Evolutionary conservation across 1,284 basidiomycete species (phyloP), one percentile per base, ranked within the genome.

Genomic region (Rhizopogon parksii): DNA sequence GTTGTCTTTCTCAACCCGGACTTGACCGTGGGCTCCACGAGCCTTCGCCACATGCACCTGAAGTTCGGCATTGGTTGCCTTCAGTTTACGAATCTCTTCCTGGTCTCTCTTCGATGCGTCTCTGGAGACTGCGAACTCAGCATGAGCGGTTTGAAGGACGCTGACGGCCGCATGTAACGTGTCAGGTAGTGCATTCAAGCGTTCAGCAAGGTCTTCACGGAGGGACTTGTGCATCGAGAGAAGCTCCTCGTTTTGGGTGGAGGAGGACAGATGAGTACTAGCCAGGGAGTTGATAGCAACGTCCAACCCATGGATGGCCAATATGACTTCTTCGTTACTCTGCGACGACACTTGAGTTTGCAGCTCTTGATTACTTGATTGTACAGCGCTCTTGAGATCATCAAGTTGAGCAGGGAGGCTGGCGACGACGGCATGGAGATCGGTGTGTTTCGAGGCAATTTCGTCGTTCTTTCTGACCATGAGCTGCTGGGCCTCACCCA

Each of bases 1-100:
- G 42, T 78, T 70, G 50, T 89, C 88, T 68, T 89, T 89, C 71
- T 91, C 88, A 17, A 85, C 85, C n/a, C 85, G 80, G 8, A 85
- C 76, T 61, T 86, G 83, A 3, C 86, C 86, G 59, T 88, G 83
- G 14, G 80, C 79, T 15, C 79, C 79, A 45, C 87, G 82, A 39
- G 87, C 85, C 67, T 86, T 88, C 4, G 78, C 77, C 7, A 90
- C 61, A 58, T 88, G 82, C 21, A 82, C 70, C 59, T 88, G 85
- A 45, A 80, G 70, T 6, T 89, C 86, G 4, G 77, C 68, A 60
- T 85, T 88, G 9, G 72, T 57, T 24, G 59, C 49, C 53, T 68
- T 68, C 32, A 79, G 58, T 38, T 77, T 79, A 36, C 82, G 79
- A 51, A 88, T 71, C 47, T 89, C 87, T 14, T 88, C 83, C 35